phyloP scores from a whole-genome alignment of 2,329 filamentous ascomycete genomes.

The Monosporascus sp. region DNA sequence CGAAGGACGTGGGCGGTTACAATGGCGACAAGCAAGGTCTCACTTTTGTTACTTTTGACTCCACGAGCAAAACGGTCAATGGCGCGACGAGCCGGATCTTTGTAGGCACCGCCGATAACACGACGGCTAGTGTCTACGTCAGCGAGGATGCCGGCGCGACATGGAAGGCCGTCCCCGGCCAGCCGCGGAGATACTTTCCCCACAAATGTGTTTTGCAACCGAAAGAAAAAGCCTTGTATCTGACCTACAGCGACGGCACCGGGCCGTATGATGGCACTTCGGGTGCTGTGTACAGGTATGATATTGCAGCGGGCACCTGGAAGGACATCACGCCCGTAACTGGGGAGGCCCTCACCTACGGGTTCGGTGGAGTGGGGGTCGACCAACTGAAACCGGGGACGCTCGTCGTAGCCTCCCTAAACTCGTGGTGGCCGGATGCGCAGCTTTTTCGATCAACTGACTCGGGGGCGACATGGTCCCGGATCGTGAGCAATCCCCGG shows the following conservation, averaged over 20 bases:
- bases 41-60: slow-evolving; percentile 50
- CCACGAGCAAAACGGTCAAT: slow-evolving; percentile 38
- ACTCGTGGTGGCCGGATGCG: slow-evolving; percentile 56
- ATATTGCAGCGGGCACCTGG: slow-evolving; percentile 43
- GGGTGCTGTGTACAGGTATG: slow-evolving; percentile 51
- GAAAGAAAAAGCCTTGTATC: slow-evolving; percentile 47
- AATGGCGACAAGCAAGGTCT: slow-evolving; percentile 44
- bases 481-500: no score
- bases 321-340: slow-evolving; percentile 52
- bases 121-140: slow-evolving; percentile 47
- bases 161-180: slow-evolving; percentile 45
- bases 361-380: slow-evolving; percentile 51
- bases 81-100: slow-evolving; percentile 52
- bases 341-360: slow-evolving; percentile 41
- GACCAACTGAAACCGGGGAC: slow-evolving; percentile 51
- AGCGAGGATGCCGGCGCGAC: slow-evolving; percentile 48
- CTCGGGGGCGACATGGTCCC: slow-evolving; percentile 49
- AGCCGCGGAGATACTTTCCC: slow-evolving; percentile 46
- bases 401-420: slow-evolving; percentile 50
- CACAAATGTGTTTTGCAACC: slow-evolving; percentile 50
- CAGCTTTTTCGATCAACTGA: slow-evolving; percentile 51
- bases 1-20: slow-evolving; percentile 38
- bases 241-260: slow-evolving; percentile 49
- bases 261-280: slow-evolving; percentile 53
- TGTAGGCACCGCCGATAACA: slow-evolving; percentile 49